Conservation (phyloP, 768 basidiomycete genomes). For the Trametes cinnabarina region DNA sequence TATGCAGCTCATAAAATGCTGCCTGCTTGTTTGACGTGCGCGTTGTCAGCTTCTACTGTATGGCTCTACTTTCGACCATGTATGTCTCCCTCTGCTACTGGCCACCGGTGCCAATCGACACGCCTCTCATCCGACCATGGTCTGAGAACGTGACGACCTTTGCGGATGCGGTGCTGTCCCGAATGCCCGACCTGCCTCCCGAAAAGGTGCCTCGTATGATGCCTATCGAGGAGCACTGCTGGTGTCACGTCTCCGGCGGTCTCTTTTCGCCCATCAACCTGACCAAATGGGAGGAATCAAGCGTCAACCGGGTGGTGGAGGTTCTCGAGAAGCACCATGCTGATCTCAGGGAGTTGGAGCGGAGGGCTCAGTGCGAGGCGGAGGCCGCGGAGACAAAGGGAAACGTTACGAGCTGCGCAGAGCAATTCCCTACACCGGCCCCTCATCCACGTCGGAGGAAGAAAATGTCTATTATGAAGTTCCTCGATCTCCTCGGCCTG, state of each 20-base stretch:
- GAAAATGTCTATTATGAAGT: neutral
- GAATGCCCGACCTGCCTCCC: slow-evolving; percentile 36
- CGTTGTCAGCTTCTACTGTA: slow-evolving; percentile 73
- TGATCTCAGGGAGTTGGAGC: slow-evolving; percentile 4
- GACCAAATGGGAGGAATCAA: slow-evolving; percentile 69
- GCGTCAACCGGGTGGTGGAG: slow-evolving; percentile 47
- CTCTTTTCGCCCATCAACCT: slow-evolving; percentile 79
- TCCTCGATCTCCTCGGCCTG: neutral
- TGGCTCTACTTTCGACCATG: slow-evolving; percentile 75
- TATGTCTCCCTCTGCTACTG: slow-evolving; percentile 89
- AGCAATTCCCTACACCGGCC: neutral
- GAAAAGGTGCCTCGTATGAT: slow-evolving; percentile 53
- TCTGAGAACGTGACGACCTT: slow-evolving; percentile 70
- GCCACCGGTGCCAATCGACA: slow-evolving; percentile 73
- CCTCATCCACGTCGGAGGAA: neutral
- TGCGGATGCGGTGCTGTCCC: slow-evolving; percentile 56
- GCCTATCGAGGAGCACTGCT: slow-evolving; percentile 74
- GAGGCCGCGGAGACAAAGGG: neutral
- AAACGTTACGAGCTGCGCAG: slow-evolving; percentile 1
- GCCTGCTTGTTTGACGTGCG: neutral
- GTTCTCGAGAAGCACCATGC: slow-evolving; percentile 35
- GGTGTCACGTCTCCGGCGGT: slow-evolving; percentile 74
- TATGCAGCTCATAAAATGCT: neutral
- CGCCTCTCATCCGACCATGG: slow-evolving; percentile 64
- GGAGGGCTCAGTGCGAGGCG: slow-evolving; percentile 6